Base-by-base conservation (phyloP, 768 basidiomycete species). In the Scleroderma bovista region DNA sequence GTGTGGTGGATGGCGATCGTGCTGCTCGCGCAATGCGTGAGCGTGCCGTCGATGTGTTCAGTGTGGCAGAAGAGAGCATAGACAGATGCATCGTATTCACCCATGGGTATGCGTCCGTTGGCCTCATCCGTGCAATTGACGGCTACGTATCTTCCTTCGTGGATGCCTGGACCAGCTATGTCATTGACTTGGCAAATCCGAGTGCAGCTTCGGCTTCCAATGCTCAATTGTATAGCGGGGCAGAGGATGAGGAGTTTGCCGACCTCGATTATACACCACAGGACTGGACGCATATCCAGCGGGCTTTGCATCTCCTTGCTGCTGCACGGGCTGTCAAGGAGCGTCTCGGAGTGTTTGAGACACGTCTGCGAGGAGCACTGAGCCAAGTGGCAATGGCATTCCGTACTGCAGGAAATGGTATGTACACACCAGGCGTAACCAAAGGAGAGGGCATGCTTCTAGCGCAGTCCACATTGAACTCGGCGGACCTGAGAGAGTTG, bases 231-330 rank as follows among this genome's bases (percentile, higher is more conserved):
- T 45, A 32, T 17, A 44, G n/a, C 37, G 23, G 51, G 6, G 38
- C 48, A 15, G 63, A 64, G 3, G 77, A 72, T 29, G 78, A 78
- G 47, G 91, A 92, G 44, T 72, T 93, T 32, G 80, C 81, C 1
- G 86, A 86, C 60, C 68, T 90, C 52, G 90, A 98, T 68, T 97
- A 96, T 60, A 84, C 88, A 2, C 71, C 84, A 3, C 83, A 91
- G 50, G 94, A 98, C 66, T 96, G 93, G 91, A 77, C 81, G 2
- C 75, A 81, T 24, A 92, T 97, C 50, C 94, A 96, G 65, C 68
- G 81, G 11, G 83, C 82, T 2, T 68, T 97, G 13, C 90, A 92
- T 61, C 75, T 94, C 34, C 78, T 97, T 36, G 83, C 88, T n/a
- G 81, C 88, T 31, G 86, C 85, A 23, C 80, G 86, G 5, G 76